phyloP scores from a whole-genome alignment of 192 early-diverging fungal genomes.

The Mortierella antarctica region DNA sequence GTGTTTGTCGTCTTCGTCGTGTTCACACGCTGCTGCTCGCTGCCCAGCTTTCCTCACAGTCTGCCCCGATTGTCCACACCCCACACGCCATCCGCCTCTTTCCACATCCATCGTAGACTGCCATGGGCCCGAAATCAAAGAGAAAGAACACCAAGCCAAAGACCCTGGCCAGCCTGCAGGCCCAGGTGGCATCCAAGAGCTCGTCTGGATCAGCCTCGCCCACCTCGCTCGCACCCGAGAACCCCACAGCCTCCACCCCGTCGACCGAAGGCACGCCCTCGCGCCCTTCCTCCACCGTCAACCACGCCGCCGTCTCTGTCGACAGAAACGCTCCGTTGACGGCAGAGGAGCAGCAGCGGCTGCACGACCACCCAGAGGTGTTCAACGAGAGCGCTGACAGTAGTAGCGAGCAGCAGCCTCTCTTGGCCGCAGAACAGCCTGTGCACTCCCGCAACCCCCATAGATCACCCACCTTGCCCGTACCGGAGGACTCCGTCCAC shows the following conservation, averaged over 20 bases:
- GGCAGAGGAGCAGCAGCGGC: constrained; percentile 7
- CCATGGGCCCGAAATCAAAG: constrained; percentile 38
- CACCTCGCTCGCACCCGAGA: constrained; percentile 9
- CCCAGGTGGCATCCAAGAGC: constrained; percentile 13
- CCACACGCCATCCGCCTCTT: too few species aligned
- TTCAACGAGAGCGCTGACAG: constrained; percentile 3
- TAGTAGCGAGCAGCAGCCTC: not conserved
- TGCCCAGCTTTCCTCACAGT: not conserved
- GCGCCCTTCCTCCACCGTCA: constrained; percentile 32
- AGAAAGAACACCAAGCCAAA: constrained; percentile 44
- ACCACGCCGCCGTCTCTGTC: constrained; percentile 28
- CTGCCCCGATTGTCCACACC: too few species aligned
- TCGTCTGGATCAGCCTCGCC: constrained; percentile 20
- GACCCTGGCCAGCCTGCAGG: constrained; percentile 22
- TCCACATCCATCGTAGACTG: not conserved
- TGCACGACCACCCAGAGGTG: constrained; percentile 5
- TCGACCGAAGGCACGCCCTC: not conserved
- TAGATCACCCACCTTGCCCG: constrained; percentile 8
- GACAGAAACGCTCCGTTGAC: constrained; percentile 17
- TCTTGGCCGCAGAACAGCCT: not conserved
- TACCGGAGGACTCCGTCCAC: constrained; percentile 1
- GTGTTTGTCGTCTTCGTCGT: not conserved
- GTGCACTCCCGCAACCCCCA: constrained; percentile 27
- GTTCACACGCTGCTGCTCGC: not conserved
- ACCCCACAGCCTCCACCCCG: constrained; percentile 1